Conservation (phyloP, 202 grass and related monocot genomes). For the Dendrocalamus latiflorus region DNA sequence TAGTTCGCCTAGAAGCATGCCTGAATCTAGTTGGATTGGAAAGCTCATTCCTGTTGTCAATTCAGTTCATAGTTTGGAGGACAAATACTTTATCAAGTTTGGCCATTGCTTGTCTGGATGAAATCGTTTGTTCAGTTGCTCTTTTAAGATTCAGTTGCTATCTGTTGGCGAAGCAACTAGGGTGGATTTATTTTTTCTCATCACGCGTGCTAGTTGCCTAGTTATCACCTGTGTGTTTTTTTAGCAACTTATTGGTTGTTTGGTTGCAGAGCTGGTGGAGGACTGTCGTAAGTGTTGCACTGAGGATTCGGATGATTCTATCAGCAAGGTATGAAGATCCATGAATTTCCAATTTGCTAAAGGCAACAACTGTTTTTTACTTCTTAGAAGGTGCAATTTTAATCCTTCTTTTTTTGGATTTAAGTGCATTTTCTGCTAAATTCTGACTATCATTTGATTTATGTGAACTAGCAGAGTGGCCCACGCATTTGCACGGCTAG, state of each 20-base stretch:
- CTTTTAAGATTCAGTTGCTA: background rate
- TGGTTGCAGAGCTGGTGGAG: constrained; percentile 67
- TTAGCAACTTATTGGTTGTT: background rate
- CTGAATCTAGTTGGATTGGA: background rate
- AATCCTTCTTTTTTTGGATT: background rate
- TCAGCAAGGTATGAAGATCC: constrained; percentile 64
- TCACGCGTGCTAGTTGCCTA: background rate
- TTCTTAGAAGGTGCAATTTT: background rate
- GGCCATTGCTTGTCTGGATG: background rate
- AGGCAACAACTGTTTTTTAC: background rate
- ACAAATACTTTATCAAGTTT: background rate
- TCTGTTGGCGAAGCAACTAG: background rate
- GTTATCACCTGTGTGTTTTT: background rate
- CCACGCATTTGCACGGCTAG: no score
- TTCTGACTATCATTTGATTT: background rate
- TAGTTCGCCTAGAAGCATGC: background rate
- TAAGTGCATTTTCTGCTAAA: background rate
- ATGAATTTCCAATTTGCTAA: background rate
- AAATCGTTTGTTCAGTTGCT: background rate
- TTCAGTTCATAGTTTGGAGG: background rate
- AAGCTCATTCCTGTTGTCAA: background rate
- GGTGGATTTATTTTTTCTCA: background rate
- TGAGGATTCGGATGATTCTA: constrained; percentile 94
- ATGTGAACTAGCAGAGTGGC: background rate
- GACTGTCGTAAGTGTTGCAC: constrained; percentile 92